Evolutionary conservation across 2,329 filamentous ascomycete species (phyloP).

Genomic region (Calonectria naviculata): DNA sequence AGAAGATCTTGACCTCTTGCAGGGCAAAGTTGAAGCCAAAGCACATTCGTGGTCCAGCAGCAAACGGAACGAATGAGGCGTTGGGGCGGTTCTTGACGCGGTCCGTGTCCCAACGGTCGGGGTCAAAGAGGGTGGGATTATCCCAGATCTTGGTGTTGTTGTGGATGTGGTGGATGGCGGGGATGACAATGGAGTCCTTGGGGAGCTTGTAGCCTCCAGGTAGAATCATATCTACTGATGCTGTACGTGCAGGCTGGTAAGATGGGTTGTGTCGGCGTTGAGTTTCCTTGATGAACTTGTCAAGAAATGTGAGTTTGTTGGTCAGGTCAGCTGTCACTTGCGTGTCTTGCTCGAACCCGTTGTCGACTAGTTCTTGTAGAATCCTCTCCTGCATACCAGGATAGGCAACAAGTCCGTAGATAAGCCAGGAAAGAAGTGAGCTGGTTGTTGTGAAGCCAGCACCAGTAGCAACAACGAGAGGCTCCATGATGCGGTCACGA

Average conservation of each 20-base stretch:
- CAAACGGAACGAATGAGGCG: conserved; percentile 69
- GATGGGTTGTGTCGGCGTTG: conserved; percentile 70
- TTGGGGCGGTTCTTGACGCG: conserved; percentile 63
- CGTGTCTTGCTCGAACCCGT: conserved; percentile 55
- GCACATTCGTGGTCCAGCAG: conserved; percentile 66
- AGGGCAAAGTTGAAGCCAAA: conserved; percentile 75
- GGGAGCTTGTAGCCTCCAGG: conserved; percentile 69
- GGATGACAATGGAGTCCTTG: conserved; percentile 63
- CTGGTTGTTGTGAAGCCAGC: conserved; percentile 72
- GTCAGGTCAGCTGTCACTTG: conserved; percentile 59
- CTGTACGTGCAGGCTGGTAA: conserved; percentile 69
- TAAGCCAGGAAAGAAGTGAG: conserved; percentile 67
- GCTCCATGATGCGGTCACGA: conserved; percentile 38
- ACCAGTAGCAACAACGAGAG: conserved; percentile 62
- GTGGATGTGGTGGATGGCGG: conserved; percentile 62
- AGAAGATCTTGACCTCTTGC: conserved; percentile 68
- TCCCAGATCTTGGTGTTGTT: conserved; percentile 68
- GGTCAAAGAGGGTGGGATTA: conserved; percentile 67
- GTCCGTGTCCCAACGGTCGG: conserved; percentile 68
- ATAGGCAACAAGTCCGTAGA: conserved; percentile 65
- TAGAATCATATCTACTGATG: conserved; percentile 65
- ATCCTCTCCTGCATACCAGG: conserved; percentile 66
- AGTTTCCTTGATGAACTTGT: conserved; percentile 70
- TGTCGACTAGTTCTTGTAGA: conserved; percentile 67
- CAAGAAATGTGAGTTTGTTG: conserved; percentile 61